A percentile compares a stretch with the other conserved stretches of the same genome.
These are phyloP conservation scores for Eucommia ulmoides DNA, from an alignment of 257 asterid species.

Conservation along the genomic window DNA sequence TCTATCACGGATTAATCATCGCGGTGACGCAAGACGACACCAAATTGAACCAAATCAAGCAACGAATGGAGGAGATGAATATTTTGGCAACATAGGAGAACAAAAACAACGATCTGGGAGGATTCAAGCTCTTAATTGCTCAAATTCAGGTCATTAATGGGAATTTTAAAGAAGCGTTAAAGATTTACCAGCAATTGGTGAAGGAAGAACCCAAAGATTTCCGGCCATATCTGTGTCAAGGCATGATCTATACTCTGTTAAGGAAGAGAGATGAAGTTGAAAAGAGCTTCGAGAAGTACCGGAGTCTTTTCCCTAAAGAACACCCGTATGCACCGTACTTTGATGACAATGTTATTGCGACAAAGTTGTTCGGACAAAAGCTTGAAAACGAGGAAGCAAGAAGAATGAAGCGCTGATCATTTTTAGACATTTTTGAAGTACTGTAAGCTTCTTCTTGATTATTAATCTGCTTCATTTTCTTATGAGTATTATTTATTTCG, in stretches of 20 bases:
- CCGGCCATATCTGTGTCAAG: constrained; percentile 87
- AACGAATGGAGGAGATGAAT: too few species aligned
- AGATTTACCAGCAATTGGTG: too few species aligned
- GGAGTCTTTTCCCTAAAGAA: constrained; percentile 71
- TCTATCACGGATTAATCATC: constrained; percentile 77
- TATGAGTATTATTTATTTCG: too few species aligned
- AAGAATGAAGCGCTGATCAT: too few species aligned
- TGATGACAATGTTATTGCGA: constrained; percentile 81
- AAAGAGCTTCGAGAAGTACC: constrained; percentile 64
- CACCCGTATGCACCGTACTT: constrained; percentile 80
- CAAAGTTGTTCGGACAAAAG: constrained; percentile 68
- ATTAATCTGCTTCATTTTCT: too few species aligned
- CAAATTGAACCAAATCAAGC: constrained; percentile 26
- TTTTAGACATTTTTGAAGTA: too few species aligned
- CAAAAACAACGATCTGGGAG: too few species aligned
- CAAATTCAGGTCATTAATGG: constrained; percentile 71
- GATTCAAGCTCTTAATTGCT: too few species aligned
- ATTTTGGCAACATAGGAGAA: constrained; percentile 36
- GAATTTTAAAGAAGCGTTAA: too few species aligned
- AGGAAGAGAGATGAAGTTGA: constrained; percentile 69
- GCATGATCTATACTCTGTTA: constrained; percentile 74
- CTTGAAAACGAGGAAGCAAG: constrained; percentile 66
- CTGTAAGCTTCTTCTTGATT: too few species aligned
- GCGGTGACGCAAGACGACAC: constrained; percentile 60
- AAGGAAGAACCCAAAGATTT: constrained; percentile 92